phyloP scores from a whole-genome alignment of 164 flowering plant species.

The Vitis rotundifolia region DNA sequence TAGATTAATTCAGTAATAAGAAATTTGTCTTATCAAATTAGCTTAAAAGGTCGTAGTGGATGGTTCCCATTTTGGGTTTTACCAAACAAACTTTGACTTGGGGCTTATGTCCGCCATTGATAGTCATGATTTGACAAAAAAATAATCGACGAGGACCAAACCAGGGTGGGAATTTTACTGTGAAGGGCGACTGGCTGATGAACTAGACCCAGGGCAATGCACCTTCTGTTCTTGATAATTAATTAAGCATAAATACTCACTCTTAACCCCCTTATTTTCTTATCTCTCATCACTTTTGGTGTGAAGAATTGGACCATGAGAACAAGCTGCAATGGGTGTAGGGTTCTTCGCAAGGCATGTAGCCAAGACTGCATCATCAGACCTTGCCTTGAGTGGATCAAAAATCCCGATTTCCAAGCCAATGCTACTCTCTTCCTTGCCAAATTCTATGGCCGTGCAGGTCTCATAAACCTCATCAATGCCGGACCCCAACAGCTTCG shows the following conservation, averaged over 20 bases:
- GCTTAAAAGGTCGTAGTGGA: too few relatives aligned
- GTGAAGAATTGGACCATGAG: conserved; percentile 12
- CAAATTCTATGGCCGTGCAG: conserved; percentile 69
- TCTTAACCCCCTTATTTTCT: background rate
- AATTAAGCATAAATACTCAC: background rate
- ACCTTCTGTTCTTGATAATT: too few relatives aligned
- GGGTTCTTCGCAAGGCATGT: conserved; percentile 40
- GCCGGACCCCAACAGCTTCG: conserved; percentile 51
- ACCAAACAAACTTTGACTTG: too few relatives aligned
- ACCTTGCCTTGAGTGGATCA: conserved; percentile 56
- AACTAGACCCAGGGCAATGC: too few relatives aligned
- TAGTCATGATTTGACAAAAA: too few relatives aligned
- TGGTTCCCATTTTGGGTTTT: too few relatives aligned
- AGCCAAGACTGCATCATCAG: conserved; percentile 37
- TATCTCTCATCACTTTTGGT: background rate
- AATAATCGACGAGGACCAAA: too few relatives aligned
- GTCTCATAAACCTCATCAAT: conserved; percentile 58
- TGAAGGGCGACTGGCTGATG: too few relatives aligned
- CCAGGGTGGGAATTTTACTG: too few relatives aligned
- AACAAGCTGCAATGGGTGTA: conserved; percentile 43
- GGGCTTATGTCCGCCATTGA: too few relatives aligned
- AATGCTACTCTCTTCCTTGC: conserved; percentile 66
- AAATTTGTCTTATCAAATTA: too few relatives aligned
- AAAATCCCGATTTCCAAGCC: conserved; percentile 45
- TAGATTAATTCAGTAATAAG: too few relatives aligned